Evolutionary conservation across 139 green algal genomes (phyloP).

Genomic region (Helicosporidium sp.): DNA sequence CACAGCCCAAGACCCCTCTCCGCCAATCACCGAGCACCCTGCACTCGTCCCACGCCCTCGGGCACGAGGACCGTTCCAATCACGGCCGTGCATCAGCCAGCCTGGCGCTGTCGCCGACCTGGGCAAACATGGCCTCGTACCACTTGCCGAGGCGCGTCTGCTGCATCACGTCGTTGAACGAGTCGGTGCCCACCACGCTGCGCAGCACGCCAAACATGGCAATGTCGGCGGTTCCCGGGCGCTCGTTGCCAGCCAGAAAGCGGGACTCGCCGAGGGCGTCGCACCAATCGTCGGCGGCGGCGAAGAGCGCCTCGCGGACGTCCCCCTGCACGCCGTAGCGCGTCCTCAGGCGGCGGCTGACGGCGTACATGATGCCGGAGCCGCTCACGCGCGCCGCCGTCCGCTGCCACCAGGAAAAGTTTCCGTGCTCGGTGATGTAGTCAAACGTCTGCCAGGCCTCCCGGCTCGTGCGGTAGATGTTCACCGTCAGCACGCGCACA

Average conservation of each 20-base stretch:
- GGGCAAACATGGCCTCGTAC: slow-evolving; percentile 54
- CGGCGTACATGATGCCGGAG: slow-evolving; percentile 59
- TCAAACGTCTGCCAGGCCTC: slow-evolving; percentile 66
- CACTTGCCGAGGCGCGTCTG: slow-evolving; percentile 42
- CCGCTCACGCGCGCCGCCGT: slow-evolving; percentile 36
- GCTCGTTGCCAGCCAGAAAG: slow-evolving; percentile 38
- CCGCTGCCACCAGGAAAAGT: slow-evolving; percentile 34
- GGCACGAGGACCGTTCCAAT: too few relatives aligned
- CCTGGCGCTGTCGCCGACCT: too few relatives aligned
- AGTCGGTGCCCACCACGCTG: slow-evolving; percentile 50
- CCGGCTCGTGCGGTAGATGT: slow-evolving; percentile 82
- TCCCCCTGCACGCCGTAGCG: slow-evolving; percentile 81
- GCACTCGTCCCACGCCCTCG: too few relatives aligned
- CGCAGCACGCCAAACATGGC: slow-evolving; percentile 74
- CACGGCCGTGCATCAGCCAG: too few relatives aligned
- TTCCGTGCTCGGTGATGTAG: slow-evolving; percentile 67
- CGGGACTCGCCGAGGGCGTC: too few relatives aligned
- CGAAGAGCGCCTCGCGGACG: slow-evolving; percentile 52
- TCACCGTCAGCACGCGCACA: slow-evolving; percentile 74
- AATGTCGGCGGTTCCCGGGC: slow-evolving; percentile 81
- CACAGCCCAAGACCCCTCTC: too few relatives aligned
- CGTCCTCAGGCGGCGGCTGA: slow-evolving; percentile 31
- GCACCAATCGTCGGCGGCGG: slow-evolving; percentile 1
- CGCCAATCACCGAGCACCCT: too few relatives aligned
- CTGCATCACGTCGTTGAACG: slow-evolving; percentile 68